Conservation (phyloP, 2,329 filamentous ascomycete genomes). For the Plectosphaerella sp. region DNA sequence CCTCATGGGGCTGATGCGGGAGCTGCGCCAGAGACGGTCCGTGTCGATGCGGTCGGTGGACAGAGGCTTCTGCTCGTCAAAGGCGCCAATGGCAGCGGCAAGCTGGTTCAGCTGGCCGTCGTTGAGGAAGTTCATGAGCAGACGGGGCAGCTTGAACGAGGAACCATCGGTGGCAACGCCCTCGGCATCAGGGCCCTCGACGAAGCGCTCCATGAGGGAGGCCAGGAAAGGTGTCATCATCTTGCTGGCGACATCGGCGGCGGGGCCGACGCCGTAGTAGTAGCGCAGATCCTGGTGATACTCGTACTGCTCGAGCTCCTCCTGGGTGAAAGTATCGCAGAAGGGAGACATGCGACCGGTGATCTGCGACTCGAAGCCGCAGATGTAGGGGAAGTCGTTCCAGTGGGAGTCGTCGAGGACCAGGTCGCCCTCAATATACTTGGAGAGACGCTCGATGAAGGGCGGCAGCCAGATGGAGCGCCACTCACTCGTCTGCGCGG, state of each 20-base stretch:
- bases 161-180: constrained; percentile 42
- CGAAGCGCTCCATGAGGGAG: constrained; percentile 46
- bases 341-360: constrained; percentile 56
- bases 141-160: constrained; percentile 45
- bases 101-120: constrained; percentile 63
- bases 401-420: constrained; percentile 50
- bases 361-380: constrained; percentile 67
- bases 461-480: constrained; percentile 46
- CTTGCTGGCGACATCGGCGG: constrained; percentile 45
- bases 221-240: constrained; percentile 60
- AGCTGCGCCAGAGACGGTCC: constrained; percentile 48
- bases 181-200: constrained; percentile 42
- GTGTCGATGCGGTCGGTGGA: constrained; percentile 40
- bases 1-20: constrained; percentile 56
- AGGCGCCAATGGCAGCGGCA: constrained; percentile 54
- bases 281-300: constrained; percentile 66
- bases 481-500: constrained; percentile 41
- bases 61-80: constrained; percentile 49
- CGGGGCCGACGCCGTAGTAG: constrained; percentile 60
- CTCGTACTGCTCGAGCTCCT: constrained; percentile 60
- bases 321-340: constrained; percentile 57
- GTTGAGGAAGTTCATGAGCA: constrained; percentile 60
- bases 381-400: constrained; percentile 61
- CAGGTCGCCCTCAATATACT: constrained; percentile 48
- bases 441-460: constrained; percentile 49